These are phyloP conservation scores for Perilla frutescens DNA, from an alignment of 257 asterid genomes.

Conservation along the genomic window DNA sequence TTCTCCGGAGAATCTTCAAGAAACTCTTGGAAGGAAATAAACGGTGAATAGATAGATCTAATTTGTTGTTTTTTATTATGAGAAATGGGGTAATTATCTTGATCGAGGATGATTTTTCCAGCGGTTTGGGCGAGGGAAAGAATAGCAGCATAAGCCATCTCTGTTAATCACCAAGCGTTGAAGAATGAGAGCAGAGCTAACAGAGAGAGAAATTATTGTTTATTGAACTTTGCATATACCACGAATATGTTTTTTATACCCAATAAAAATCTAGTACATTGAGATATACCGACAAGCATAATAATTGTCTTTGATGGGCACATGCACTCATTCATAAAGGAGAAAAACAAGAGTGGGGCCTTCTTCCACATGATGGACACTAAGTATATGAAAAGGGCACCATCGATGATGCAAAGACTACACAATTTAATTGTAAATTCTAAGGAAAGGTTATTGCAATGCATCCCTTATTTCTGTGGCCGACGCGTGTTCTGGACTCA, in stretches of 20 bases:
- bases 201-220: neutral
- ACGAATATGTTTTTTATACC: too few relatives aligned
- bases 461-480: too few relatives aligned
- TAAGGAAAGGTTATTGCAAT: too few relatives aligned
- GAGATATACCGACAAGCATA: neutral
- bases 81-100: neutral
- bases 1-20: constrained; percentile 29
- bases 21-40: constrained; percentile 21
- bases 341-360: neutral
- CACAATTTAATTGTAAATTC: too few relatives aligned
- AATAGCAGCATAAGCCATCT: constrained; percentile 24
- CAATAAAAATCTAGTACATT: too few relatives aligned
- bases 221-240: too few relatives aligned
- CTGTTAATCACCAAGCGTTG: neutral
- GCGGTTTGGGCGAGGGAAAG: constrained; percentile 5
- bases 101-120: neutral
- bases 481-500: too few relatives aligned
- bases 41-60: neutral
- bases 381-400: neutral
- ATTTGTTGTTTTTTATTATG: neutral
- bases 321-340: too few relatives aligned
- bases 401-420: too few relatives aligned
- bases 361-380: neutral
- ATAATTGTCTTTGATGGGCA: neutral
- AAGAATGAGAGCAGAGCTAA: neutral